A percentile compares a stretch with the other conserved stretches of the same genome.
Conservation (phyloP, 1,139 yeast species). For the Yamadazyma diospyri region DNA sequence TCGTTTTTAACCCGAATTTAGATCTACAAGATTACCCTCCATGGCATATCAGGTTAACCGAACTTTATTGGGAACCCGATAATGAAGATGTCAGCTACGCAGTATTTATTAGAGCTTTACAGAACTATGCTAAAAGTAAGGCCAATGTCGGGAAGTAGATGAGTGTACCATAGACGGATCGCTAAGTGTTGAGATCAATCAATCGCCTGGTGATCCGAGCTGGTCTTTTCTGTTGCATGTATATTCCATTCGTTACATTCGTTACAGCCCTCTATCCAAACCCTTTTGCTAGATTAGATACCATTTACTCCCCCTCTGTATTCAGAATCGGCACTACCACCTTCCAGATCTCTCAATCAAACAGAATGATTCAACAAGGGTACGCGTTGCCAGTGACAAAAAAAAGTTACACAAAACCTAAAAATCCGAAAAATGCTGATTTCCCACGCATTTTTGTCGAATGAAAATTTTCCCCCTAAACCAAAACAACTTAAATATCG, state of each 20-base stretch:
- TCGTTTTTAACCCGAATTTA: conserved; percentile 79
- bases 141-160: conserved; percentile 71
- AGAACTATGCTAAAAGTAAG: conserved; percentile 74
- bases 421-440: neutral
- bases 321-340: too few species aligned
- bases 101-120: conserved; percentile 80
- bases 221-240: too few species aligned
- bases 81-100: conserved; percentile 77
- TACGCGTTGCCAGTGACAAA: too few species aligned
- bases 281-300: too few species aligned
- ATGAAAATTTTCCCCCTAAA: conserved; percentile 11
- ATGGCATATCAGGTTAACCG: conserved; percentile 91
- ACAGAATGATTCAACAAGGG: too few species aligned
- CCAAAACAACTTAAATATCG: conserved; percentile 4
- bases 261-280: too few species aligned
- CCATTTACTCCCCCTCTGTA: too few species aligned
- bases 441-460: conserved; percentile 7
- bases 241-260: too few species aligned
- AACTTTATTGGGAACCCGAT: conserved; percentile 87
- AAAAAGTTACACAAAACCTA: neutral
- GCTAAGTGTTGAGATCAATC: too few species aligned
- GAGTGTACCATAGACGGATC: neutral
- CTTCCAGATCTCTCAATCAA: too few species aligned
- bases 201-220: too few species aligned
- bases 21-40: conserved; percentile 96